phyloP scores from a whole-genome alignment of 2,329 filamentous ascomycete species.

The Aspergillus hiratsukae region DNA sequence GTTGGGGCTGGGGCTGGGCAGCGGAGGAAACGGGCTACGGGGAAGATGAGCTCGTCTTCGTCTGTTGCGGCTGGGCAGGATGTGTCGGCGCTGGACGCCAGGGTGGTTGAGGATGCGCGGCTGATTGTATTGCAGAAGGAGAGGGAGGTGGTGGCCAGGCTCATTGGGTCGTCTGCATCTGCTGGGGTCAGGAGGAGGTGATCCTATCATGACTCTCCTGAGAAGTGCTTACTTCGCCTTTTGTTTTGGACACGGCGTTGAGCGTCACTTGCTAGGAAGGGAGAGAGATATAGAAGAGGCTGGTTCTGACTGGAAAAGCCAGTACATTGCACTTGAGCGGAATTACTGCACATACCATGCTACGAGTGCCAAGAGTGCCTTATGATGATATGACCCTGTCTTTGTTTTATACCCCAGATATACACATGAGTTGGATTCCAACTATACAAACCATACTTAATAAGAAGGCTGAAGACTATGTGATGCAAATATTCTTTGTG shows the following conservation, averaged over 20 bases:
- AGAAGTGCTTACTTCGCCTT: not conserved
- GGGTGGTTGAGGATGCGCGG: conserved; percentile 59
- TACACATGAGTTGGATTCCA: not conserved
- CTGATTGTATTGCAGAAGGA: conserved; percentile 63
- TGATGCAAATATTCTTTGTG: not conserved
- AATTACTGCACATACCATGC: not conserved
- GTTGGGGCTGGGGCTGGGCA: conserved; percentile 43
- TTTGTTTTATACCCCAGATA: not conserved
- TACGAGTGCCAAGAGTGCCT: not conserved
- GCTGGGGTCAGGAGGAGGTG: conserved; percentile 25
- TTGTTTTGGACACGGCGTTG: not conserved
- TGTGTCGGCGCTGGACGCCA: conserved; percentile 45
- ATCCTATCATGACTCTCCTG: not conserved
- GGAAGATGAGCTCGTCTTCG: conserved; percentile 8
- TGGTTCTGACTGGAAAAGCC: not conserved
- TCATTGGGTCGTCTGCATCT: conserved; percentile 48
- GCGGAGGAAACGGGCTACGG: conserved; percentile 27
- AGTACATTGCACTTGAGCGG: not conserved
- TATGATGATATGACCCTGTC: not conserved
- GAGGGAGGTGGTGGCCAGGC: conserved; percentile 61
- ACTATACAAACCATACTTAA: not conserved
- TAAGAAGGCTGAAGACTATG: not conserved
- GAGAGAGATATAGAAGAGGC: not conserved
- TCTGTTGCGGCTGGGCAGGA: conserved; percentile 4
- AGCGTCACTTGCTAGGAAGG: not conserved